These are phyloP conservation scores for Fraxinus nigra DNA, from an alignment of 305 asterid species.

Conservation along the genomic window DNA sequence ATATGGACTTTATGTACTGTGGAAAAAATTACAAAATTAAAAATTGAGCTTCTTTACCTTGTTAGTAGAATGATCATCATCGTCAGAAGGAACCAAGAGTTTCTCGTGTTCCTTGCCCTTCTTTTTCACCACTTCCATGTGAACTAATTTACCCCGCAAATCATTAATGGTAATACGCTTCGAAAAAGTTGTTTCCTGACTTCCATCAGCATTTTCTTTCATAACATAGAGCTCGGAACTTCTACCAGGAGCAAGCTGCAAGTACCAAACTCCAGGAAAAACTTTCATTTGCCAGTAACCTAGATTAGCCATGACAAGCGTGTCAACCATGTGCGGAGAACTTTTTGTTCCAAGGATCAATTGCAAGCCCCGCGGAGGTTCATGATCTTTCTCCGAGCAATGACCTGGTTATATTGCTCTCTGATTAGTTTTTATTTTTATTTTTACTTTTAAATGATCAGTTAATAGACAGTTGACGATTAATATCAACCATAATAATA, in stretches of 20 bases:
- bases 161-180: constrained; percentile 80
- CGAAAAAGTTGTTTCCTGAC: constrained; percentile 45
- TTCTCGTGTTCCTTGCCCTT: constrained; percentile 90
- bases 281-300: constrained; percentile 99
- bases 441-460: background rate
- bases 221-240: constrained; percentile 88
- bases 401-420: constrained; percentile 60
- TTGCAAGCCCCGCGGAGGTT: constrained; percentile 96
- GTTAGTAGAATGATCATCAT: constrained; percentile 42
- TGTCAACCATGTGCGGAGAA: constrained; percentile 88
- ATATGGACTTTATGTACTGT: constrained; percentile 4
- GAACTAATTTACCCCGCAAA: constrained; percentile 87
- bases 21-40: background rate
- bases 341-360: constrained; percentile 89
- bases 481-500: constrained; percentile 27
- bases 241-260: constrained; percentile 96
- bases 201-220: constrained; percentile 70
- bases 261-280: constrained; percentile 96
- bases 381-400: constrained; percentile 98
- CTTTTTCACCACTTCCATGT: constrained; percentile 82
- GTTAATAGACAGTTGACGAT: background rate
- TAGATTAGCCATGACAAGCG: constrained; percentile 99
- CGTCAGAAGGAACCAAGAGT: constrained; percentile 67
- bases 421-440: constrained; percentile 19
- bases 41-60: constrained; percentile 35